Conservation (phyloP, 441 rosid species). For the Iberis amara region DNA sequence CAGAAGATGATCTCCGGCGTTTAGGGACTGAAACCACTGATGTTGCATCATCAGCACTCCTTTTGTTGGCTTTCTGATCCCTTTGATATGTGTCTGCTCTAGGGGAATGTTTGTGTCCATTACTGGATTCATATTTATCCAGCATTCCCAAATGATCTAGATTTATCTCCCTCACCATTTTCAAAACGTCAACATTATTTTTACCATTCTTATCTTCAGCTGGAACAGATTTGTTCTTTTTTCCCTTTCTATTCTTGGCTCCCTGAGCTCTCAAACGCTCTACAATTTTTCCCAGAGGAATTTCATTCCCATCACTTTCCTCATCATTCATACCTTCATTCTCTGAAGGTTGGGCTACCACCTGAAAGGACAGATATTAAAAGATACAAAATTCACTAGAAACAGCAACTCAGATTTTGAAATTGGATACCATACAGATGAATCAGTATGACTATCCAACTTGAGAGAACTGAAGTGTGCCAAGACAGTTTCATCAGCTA, state of each 20-base stretch:
- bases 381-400: constrained; percentile 18
- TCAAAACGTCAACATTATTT: constrained; percentile 76
- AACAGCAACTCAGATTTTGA: constrained; percentile 16
- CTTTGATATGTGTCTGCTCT: constrained; percentile 36
- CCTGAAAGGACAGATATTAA: constrained; percentile 44
- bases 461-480: constrained; percentile 68
- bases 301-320: constrained; percentile 72
- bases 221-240: constrained; percentile 44
- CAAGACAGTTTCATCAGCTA: constrained; percentile 74
- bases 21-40: constrained; percentile 68
- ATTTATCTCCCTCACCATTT: constrained; percentile 92
- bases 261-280: constrained; percentile 68
- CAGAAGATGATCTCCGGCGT: constrained; percentile 58
- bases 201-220: constrained; percentile 49
- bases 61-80: constrained; percentile 52
- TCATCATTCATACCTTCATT: constrained; percentile 50
- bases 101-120: constrained; percentile 65
- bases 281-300: constrained; percentile 73
- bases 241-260: constrained; percentile 51
- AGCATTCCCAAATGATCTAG: constrained; percentile 53
- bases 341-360: constrained; percentile 38
- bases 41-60: constrained; percentile 47
- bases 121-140: constrained; percentile 69
- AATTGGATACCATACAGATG: constrained; percentile 44
- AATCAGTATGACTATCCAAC: constrained; percentile 48